Base-by-base conservation (phyloP, 1,139 yeast species). In the Sugiyamaella japonica region DNA sequence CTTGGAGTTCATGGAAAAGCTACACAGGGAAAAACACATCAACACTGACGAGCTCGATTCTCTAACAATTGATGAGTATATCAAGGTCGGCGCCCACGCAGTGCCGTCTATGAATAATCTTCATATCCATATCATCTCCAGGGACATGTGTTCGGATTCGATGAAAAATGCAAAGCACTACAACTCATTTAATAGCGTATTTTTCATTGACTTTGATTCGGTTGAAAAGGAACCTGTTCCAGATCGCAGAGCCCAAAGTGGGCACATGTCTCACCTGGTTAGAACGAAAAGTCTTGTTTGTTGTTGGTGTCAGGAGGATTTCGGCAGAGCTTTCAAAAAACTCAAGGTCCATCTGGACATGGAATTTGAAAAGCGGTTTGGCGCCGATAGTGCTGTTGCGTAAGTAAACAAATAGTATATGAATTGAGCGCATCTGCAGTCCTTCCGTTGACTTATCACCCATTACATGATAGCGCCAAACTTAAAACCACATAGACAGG, bases 61-160 rank as follows among this genome's bases (percentile, higher is more conserved):
- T 7, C 29, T 13, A 13, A 37, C 23, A 8, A 59, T 70, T 25
- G 70, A 71, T 8, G 62, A 65, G 0, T 79, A 76, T 56, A 72
- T 87, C n/a, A 73, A 73, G 56, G 78, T 76, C 2, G 95, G 96
- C 0, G 77, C 87, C 20, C 96, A 88, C 68, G 72, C 86, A 2
- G 77, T 78, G 1, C 96, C 96, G 1, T 84, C 91, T 1, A 66
- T 88, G 76, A 70, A 69, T 46, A 86, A 88, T 64, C 66, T 87
- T 38, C 96, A 88, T 64, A 73, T 88, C 28, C 96, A 88, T 70
- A 81, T 88, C 12, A 76, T 88, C 49, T 82, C 91, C 0, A 75
- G 72, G 49, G 96, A 88, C 68, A 78, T 85, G 64, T 63, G 74
- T 62, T 81, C 88, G 6, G 70, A 71, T 0, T 61, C 75, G 25